These are phyloP conservation scores for Nannizziopsis arthrosporioides DNA, from an alignment of 2,329 filamentous ascomycete genomes.

Conservation along the genomic window DNA sequence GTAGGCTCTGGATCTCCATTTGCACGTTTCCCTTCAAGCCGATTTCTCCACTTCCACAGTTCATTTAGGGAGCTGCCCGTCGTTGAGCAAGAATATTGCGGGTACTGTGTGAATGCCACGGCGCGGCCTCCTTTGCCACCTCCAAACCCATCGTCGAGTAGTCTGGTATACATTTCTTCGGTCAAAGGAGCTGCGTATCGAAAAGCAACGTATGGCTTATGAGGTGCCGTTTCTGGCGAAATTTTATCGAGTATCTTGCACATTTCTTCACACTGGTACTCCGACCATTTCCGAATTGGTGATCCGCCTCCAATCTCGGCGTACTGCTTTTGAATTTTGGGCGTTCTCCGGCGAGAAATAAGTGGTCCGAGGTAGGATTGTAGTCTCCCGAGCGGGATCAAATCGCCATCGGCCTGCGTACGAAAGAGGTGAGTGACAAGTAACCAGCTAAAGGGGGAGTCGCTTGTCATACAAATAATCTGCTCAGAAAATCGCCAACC, in stretches of 20 bases:
- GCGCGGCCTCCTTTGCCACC: conserved; percentile 81
- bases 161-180: conserved; percentile 75
- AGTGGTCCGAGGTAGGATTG: conserved; percentile 84
- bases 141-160: conserved; percentile 83
- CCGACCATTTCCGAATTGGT: conserved; percentile 95
- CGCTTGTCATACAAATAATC: conserved; percentile 63
- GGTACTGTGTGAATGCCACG: conserved; percentile 95
- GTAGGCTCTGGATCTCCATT: conserved; percentile 41
- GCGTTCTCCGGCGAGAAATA: conserved; percentile 74
- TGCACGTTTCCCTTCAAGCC: conserved; percentile 62
- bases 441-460: not conserved
- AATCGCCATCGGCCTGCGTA: conserved; percentile 68
- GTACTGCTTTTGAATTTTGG: conserved; percentile 95
- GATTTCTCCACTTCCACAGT: conserved; percentile 90
- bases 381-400: conserved; percentile 87
- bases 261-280: conserved; percentile 88
- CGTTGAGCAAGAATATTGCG: conserved; percentile 95
- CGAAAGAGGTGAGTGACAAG: conserved; percentile 1
- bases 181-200: conserved; percentile 89
- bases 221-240: conserved; percentile 84
- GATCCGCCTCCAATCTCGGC: conserved; percentile 92
- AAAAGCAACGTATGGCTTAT: conserved; percentile 96
- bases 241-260: conserved; percentile 90
- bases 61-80: conserved; percentile 95
- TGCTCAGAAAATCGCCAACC: conserved; percentile 78